Conservation (phyloP, 495 filamentous ascomycete species). For the Haplographium delicatum region DNA sequence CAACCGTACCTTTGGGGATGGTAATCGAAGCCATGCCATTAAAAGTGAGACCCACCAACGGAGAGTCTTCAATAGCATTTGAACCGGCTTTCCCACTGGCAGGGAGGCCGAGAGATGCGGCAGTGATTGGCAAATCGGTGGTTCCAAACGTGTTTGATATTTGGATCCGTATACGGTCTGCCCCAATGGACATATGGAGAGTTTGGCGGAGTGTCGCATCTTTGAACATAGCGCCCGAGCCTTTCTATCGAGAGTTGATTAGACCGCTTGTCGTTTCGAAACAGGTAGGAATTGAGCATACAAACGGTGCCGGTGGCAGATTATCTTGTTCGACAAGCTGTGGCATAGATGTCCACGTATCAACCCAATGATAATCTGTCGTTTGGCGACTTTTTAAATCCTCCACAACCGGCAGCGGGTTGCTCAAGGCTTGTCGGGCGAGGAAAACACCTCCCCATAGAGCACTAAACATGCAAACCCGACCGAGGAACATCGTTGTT, state of each 20-base stretch:
- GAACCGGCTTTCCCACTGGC: conserved; percentile 36
- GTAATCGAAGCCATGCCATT: conserved; percentile 42
- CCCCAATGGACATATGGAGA: conserved; percentile 50
- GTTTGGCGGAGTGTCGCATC: conserved; percentile 66
- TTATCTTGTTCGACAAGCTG: conserved; percentile 52
- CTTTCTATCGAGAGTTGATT: background rate
- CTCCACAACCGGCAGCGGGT: background rate
- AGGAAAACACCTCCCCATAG: too few relatives aligned
- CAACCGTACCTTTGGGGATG: conserved; percentile 53
- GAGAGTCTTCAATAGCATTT: conserved; percentile 46
- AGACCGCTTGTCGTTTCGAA: background rate
- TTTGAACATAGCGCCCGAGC: conserved; percentile 3
- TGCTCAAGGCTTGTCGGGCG: too few relatives aligned
- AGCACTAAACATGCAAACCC: too few relatives aligned
- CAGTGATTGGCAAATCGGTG: conserved; percentile 52
- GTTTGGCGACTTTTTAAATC: background rate
- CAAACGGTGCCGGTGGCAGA: conserved; percentile 49
- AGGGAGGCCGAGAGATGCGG: conserved; percentile 52
- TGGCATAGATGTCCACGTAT: conserved; percentile 54
- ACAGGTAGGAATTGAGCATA: conserved; percentile 28
- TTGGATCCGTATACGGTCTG: conserved; percentile 52
- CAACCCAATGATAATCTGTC: conserved; percentile 43
- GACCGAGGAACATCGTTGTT: too few relatives aligned
- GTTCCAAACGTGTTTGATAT: conserved; percentile 63
- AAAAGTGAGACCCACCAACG: conserved; percentile 48